Base-by-base conservation (phyloP, 192 early-diverging fungal genomes). In the Gigaspora rosea region DNA sequence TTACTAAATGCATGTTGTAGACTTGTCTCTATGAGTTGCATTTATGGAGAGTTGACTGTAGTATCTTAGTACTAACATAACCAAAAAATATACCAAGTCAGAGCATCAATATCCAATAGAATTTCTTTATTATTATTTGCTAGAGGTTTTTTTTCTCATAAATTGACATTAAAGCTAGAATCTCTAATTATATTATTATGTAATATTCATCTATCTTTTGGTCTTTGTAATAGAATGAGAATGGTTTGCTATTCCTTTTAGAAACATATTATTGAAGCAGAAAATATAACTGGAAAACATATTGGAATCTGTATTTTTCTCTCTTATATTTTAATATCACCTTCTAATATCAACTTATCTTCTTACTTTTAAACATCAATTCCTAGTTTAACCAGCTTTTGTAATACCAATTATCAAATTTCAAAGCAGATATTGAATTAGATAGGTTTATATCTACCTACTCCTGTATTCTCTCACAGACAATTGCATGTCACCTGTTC, bases 361-460 rank as follows among this genome's bases (percentile, higher is more conserved):
- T 62, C n/a, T 78, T 52, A 63, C 61, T 13, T 78, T 81, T 18
- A 69, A 18, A 7, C 8, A 4, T 0, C 75, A 82, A 47, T 78
- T 82, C 27, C 78, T 57, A 4, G 9, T 79, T 16, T 50, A 51
- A 15, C 70, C 48, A 54, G 72, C 75, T 15, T 79, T 54, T 71
- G 71, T 63, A 0, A 78, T 77, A 71, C 79, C 78, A 7, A 71
- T 79, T 1, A 78, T 75, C 16, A 82, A 79, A 48, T 8, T 71
- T 6, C 75, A 79, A 32, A 78, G 75, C 62, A 80, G 56, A 68
- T 61, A 32, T 35, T 80, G 3, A 20, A 65, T 2, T 2, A 50
- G 47, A 68, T 76, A 9, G 59, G 74, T 18, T 10, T 76, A 2
- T 71, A 80, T 63, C 51, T 76, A 3, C 50, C 75, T 12, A n/a